Base-by-base conservation (phyloP, 148 eudicot genomes). In the Pharnaceum exiguum region DNA sequence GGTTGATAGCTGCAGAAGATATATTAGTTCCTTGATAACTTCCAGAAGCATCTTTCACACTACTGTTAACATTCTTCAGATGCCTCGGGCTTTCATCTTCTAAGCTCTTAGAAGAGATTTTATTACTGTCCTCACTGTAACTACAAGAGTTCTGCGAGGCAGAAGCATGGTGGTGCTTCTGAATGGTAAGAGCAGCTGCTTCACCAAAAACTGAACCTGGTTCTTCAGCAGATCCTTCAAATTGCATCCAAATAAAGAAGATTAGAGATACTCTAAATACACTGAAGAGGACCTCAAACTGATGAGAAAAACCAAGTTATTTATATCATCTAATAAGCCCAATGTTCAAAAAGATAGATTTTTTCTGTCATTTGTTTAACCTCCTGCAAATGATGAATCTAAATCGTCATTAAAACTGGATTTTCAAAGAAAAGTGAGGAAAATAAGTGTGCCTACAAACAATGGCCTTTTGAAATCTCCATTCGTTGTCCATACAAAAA, bases 151-250 rank as follows among this genome's bases (percentile, higher is more conserved):
- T 75, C 52, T 71, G 78, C 38, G 78, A 63, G 57, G 69, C 70
- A 60, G 73, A 51, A 31, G 70, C 79, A 52, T 76, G 72, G 55
- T 77, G 79, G 61, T 85, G 90, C 72, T 82, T 82, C 61, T 81
- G 88, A 65, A 89, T 70, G 60, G 82, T 71, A 63, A 76, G 70
- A 65, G 76, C 85, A 79, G 96, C 85, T 49, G 82, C 63, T 63
- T 94, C 96, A 63, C 90, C 86, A 66, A 85, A 94, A 66, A 82
- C 80, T 55, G 74, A 44, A 62, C 80, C 66, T 67, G 95, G 83
- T 59, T 88, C 96, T 65, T 82, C 91, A 38, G 99, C 99, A 63
- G 80, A 86, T 39, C 96, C 99, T 94, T 79, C 52, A 63, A 76
- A 42, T 44, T 40, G 15, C 31, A 63, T 38, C 37, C 33, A 29